Percentiles rank a stretch among this genome's conserved stretches.
Evolutionary conservation across 768 basidiomycete species (phyloP).

Genomic region (Tephrocybe rancida): DNA sequence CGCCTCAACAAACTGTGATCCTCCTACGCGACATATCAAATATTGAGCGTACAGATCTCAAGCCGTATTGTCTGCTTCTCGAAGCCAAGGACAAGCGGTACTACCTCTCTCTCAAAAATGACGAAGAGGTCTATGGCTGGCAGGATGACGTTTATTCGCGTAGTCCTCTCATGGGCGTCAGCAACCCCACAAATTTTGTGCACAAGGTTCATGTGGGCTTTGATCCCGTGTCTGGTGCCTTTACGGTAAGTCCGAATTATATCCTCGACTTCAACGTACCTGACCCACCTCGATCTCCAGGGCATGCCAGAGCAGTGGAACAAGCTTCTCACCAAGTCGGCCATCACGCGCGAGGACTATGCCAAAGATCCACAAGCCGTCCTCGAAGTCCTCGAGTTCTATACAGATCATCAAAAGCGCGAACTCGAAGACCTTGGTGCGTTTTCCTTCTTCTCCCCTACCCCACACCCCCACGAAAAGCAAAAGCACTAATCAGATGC

Average conservation of each 20-base stretch:
- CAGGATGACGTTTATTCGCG: constrained; percentile 95
- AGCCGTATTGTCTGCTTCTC: constrained; percentile 90
- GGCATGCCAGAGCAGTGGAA: constrained; percentile 98
- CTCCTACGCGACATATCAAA: constrained; percentile 77
- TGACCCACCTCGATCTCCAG: constrained; percentile 37
- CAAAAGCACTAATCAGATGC: constrained; percentile 14
- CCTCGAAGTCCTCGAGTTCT: constrained; percentile 96
- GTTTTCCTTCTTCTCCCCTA: constrained; percentile 24
- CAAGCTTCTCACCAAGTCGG: constrained; percentile 94
- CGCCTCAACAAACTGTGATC: constrained; percentile 63
- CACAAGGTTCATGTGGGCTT: constrained; percentile 99
- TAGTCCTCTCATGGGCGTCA: constrained; percentile 91
- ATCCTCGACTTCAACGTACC: not conserved
- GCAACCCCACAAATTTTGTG: constrained; percentile 95
- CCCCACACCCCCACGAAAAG: constrained; percentile 19
- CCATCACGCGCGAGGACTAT: constrained; percentile 97
- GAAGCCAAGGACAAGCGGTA: constrained; percentile 85
- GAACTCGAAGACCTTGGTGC: constrained; percentile 67
- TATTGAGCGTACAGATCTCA: constrained; percentile 91
- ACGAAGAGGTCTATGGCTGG: constrained; percentile 98
- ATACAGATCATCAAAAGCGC: constrained; percentile 97
- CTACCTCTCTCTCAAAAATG: constrained; percentile 83
- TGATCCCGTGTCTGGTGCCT: constrained; percentile 90
- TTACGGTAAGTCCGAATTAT: constrained; percentile 67
- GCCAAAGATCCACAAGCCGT: constrained; percentile 97